Conservation (phyloP, 768 basidiomycete species). For the Mycena crocata region DNA sequence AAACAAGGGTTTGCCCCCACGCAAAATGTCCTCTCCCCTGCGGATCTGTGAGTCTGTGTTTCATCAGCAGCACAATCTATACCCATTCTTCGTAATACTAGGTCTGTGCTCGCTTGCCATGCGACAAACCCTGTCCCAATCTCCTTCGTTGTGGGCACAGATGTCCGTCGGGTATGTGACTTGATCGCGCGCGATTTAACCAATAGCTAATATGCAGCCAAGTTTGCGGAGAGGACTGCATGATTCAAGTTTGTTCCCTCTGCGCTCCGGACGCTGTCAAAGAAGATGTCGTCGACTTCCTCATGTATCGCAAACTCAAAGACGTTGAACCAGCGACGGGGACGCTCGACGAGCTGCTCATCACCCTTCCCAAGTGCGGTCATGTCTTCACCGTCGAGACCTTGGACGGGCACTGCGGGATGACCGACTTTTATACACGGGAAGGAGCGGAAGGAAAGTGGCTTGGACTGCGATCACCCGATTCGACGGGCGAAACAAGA, state of each 20-base stretch:
- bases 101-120: conserved; percentile 76
- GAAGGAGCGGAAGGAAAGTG: conserved; percentile 51
- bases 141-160: conserved; percentile 68
- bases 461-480: conserved; percentile 54
- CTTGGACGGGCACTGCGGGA: conserved; percentile 68
- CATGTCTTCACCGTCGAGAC: conserved; percentile 81
- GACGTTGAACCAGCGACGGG: conserved; percentile 57
- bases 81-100: conserved; percentile 37
- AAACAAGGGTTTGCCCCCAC: conserved; percentile 64
- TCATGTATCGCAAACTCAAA: conserved; percentile 61
- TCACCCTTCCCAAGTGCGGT: conserved; percentile 70
- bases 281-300: conserved; percentile 66
- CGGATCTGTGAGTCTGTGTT: conserved; percentile 65
- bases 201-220: conserved; percentile 9
- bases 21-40: conserved; percentile 70
- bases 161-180: conserved; percentile 71
- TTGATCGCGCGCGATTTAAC: neutral
- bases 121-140: conserved; percentile 64
- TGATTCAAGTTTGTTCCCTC: conserved; percentile 61
- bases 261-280: conserved; percentile 57
- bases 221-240: conserved; percentile 80
- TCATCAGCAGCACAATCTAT: neutral
- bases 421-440: conserved; percentile 62
- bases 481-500: conserved; percentile 41
- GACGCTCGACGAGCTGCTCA: conserved; percentile 61